These are phyloP conservation scores for Lavandula angustifolia DNA, from an alignment of 257 asterid genomes.

Conservation along the genomic window DNA sequence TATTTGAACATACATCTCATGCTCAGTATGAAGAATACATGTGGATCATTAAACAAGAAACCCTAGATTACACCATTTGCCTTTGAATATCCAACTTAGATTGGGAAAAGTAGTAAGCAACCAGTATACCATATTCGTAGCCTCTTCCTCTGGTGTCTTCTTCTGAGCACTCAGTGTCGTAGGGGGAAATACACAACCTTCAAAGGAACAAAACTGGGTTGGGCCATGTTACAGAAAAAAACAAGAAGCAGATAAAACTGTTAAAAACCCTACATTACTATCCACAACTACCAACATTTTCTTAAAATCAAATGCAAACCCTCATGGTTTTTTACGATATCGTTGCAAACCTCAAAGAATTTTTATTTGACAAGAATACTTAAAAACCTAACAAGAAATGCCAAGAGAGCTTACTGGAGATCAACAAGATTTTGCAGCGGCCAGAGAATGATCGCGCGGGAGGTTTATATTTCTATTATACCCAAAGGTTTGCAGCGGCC, in stretches of 20 bases:
- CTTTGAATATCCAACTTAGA: slow-evolving; percentile 3
- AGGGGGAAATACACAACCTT: background rate
- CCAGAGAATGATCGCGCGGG: no score
- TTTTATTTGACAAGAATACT: no score
- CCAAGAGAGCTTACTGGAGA: no score
- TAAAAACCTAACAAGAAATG: no score
- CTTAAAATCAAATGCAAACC: no score
- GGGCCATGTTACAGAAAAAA: slow-evolving; percentile 8
- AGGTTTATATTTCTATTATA: no score
- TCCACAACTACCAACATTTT: no score
- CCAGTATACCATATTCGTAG: slow-evolving; percentile 68
- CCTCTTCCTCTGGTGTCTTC: slow-evolving; percentile 94
- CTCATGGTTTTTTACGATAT: no score
- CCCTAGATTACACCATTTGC: slow-evolving; percentile 1
- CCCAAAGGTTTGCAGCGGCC: no score
- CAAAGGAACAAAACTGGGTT: background rate
- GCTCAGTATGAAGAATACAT: background rate
- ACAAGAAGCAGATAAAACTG: background rate
- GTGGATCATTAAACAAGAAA: background rate
- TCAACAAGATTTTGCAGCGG: no score
- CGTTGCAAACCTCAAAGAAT: no score
- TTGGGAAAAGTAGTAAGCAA: slow-evolving; percentile 10
- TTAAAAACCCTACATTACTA: background rate
- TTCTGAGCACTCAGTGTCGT: slow-evolving; percentile 75
- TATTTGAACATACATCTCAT: background rate